Base-by-base conservation (phyloP, 768 basidiomycete genomes). In the Lactarius indigo region DNA sequence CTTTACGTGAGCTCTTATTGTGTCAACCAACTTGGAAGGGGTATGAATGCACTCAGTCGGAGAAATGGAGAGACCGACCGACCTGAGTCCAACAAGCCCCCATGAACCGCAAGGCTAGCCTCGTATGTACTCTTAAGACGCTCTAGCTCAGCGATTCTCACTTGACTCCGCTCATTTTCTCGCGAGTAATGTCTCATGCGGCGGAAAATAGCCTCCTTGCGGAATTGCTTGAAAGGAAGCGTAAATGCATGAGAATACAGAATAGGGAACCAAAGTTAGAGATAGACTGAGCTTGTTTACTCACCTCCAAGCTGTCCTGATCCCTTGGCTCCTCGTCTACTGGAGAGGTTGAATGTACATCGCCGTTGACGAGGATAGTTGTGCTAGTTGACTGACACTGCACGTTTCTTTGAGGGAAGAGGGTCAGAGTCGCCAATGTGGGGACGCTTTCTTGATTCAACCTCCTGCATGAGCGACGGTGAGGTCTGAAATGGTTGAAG, bases 161-260 rank as follows among this genome's bases (percentile, higher is more conserved):
- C 74, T 73, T 84, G 81, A 68, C 84, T 84, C 54, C 89, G 84
- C 69, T 88, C 85, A 75, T 87, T 80, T 79, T 92, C 87, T 68
- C 90, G 84, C 63, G 87, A 85, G 75, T 94, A 93, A 72, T 92
- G 85, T 72, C 82, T 87, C 91, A 94, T 93, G 65, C 90, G 82
- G 47, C 92, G 83, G 76, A 86, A 94, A 59, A 94, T 87, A 52
- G 92, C 92, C 72, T 92, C 91, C 76, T 94, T 94, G 68, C 90
- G 85, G 75, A 92, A 94, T n/a, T 84, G 79, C 92, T 94, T 70
- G 31, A 54, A 47, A 47, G 5, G 10, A 18, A 30, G 5, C 33
- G 3, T 15, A 28, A 37, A 31, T 5, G 23, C 57, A 57, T 64
- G 30, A 70, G 65, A 65, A 63, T 41, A 60, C 55, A 63, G 39